phyloP scores from a whole-genome alignment of 192 early-diverging fungal genomes.

The Rhizophagus sp. region DNA sequence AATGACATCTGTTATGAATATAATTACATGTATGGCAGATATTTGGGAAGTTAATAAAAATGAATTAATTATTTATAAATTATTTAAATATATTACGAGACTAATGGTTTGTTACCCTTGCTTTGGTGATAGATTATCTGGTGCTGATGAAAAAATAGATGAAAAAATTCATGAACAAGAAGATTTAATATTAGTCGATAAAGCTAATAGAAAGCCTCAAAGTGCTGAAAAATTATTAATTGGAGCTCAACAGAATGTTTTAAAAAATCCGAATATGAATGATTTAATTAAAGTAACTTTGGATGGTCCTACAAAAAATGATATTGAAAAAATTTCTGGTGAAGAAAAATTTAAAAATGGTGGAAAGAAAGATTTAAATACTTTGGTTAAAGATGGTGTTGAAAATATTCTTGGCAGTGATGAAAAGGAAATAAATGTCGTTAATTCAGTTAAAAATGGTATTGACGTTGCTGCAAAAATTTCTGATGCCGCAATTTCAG shows the following conservation, averaged over 20 bases:
- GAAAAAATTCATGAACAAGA: neutral
- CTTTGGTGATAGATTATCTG: conserved; percentile 15
- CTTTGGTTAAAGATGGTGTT: neutral
- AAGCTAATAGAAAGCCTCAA: neutral
- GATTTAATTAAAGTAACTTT: neutral
- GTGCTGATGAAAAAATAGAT: neutral
- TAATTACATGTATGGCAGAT: conserved; percentile 15
- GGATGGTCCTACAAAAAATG: neutral
- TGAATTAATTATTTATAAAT: conserved; percentile 14
- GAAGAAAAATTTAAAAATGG: neutral
- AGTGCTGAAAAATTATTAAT: neutral
- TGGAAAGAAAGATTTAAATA: neutral
- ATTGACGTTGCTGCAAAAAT: neutral
- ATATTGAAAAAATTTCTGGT: neutral
- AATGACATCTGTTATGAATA: conserved; percentile 22
- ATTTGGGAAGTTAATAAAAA: conserved; percentile 15
- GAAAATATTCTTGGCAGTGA: neutral
- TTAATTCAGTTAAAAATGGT: neutral
- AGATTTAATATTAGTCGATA: too few species aligned
- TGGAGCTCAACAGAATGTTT: neutral
- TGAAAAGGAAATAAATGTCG: neutral
- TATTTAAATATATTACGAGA: conserved; percentile 19
- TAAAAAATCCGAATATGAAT: neutral
- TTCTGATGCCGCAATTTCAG: neutral
- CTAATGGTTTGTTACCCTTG: conserved; percentile 26